phyloP scores from a whole-genome alignment of 768 basidiomycete genomes.

The Daedaleopsis nitida region DNA sequence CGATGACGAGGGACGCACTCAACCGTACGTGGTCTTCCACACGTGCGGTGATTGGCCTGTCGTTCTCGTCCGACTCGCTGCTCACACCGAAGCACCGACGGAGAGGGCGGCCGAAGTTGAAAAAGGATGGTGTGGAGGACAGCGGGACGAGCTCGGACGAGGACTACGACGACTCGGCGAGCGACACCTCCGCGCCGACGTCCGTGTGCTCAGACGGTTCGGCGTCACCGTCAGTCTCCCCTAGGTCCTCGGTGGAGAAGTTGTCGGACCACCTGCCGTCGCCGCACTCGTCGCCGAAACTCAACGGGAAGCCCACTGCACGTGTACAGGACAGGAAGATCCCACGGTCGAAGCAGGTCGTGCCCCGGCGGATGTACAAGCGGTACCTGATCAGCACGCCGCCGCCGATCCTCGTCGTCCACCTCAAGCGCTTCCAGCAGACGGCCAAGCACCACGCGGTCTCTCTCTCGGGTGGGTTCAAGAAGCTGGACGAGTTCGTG shows the following conservation, averaged over 20 bases:
- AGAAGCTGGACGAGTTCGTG: constrained; percentile 91
- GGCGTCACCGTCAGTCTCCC: constrained; percentile 34
- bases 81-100: constrained; percentile 31
- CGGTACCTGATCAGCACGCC: constrained; percentile 87
- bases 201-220: constrained; percentile 37
- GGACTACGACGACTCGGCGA: constrained; percentile 27
- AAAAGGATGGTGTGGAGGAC: constrained; percentile 8
- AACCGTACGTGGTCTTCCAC: constrained; percentile 5
- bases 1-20: background rate
- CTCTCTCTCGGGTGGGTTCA: constrained; percentile 71
- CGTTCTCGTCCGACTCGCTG: constrained; percentile 32
- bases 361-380: constrained; percentile 88
- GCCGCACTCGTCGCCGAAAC: background rate
- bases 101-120: constrained; percentile 11
- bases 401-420: constrained; percentile 88
- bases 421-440: constrained; percentile 95
- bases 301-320: background rate
- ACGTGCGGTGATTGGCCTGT: constrained; percentile 7
- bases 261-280: background rate
- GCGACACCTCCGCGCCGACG: constrained; percentile 29
- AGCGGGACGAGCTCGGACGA: constrained; percentile 27
- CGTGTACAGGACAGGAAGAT: constrained; percentile 22
- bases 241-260: constrained; percentile 34
- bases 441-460: constrained; percentile 61
- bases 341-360: constrained; percentile 55